Percentiles rank a stretch among this genome's conserved stretches.
Evolutionary conservation across 2,329 filamentous ascomycete genomes (phyloP).

Genomic region (Chrysoporthe austroafricana): DNA sequence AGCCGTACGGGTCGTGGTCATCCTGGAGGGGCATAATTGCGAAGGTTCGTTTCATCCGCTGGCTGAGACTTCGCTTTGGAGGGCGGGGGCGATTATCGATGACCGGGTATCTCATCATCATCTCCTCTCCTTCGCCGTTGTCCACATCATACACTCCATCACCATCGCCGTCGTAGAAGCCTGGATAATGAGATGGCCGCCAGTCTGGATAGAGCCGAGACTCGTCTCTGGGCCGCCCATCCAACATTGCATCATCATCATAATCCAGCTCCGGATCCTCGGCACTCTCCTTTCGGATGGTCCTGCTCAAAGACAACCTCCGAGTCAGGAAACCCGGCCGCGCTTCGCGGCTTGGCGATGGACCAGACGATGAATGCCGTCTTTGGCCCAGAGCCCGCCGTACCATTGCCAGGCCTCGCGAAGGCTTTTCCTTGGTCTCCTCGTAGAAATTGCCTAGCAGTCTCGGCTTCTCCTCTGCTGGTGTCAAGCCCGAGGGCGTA

Average conservation of each 20-base stretch:
- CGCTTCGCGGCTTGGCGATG: slow-evolving; percentile 41
- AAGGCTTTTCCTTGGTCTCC: slow-evolving; percentile 46
- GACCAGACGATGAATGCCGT: slow-evolving; percentile 51
- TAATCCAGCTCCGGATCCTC: slow-evolving; percentile 36
- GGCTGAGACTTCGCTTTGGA: slow-evolving; percentile 54
- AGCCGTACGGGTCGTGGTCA: slow-evolving; percentile 41
- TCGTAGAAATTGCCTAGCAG: slow-evolving; percentile 60
- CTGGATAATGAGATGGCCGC: slow-evolving; percentile 55
- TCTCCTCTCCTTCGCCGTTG: slow-evolving; percentile 39
- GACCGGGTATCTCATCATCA: slow-evolving; percentile 36
- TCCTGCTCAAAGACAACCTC: slow-evolving; percentile 57
- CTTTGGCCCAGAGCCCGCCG: slow-evolving; percentile 56
- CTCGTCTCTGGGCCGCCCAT: slow-evolving; percentile 54
- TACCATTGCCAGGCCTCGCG: slow-evolving; percentile 54
- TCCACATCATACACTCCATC: slow-evolving; percentile 35
- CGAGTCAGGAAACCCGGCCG: slow-evolving; percentile 51
- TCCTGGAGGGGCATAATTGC: slow-evolving; percentile 59
- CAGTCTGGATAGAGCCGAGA: slow-evolving; percentile 64
- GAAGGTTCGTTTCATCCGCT: slow-evolving; percentile 62
- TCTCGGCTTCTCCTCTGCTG: slow-evolving; percentile 54
- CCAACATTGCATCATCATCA: slow-evolving; percentile 40
- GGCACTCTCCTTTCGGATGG: slow-evolving; percentile 38
- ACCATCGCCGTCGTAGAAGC: slow-evolving; percentile 38
- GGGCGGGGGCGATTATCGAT: slow-evolving; percentile 49
- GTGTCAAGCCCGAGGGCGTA: slow-evolving; percentile 63